These are phyloP conservation scores for Adansonia digitata DNA, from an alignment of 345 rosid species.

Conservation along the genomic window DNA sequence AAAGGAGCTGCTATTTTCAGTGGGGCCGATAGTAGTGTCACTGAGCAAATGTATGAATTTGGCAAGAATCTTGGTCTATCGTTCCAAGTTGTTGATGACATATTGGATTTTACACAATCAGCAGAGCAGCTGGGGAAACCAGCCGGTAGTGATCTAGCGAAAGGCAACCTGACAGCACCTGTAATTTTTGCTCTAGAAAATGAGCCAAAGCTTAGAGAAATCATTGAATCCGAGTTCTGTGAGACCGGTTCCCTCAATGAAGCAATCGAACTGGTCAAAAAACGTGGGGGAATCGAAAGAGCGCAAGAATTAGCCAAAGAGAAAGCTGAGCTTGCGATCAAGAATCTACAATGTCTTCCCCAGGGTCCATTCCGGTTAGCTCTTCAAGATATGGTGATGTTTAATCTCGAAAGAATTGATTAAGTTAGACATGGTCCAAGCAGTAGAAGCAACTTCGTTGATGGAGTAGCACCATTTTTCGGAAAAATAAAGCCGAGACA, in stretches of 20 bases:
- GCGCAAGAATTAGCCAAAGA: constrained; percentile 72
- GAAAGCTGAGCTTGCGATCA: constrained; percentile 75
- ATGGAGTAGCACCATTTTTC: no score
- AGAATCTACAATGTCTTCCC: constrained; percentile 67
- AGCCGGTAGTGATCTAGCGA: constrained; percentile 73
- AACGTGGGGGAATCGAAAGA: constrained; percentile 64
- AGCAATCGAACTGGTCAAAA: constrained; percentile 62
- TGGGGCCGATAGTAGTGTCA: constrained; percentile 42
- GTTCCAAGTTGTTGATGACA: constrained; percentile 88
- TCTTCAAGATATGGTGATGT: constrained; percentile 79
- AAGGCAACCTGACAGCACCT: constrained; percentile 91
- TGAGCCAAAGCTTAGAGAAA: constrained; percentile 72
- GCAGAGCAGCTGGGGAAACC: constrained; percentile 95
- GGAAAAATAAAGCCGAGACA: not conserved
- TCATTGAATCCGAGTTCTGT: constrained; percentile 84
- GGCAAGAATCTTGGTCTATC: constrained; percentile 94
- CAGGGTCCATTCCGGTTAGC: constrained; percentile 48
- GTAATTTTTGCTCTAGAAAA: constrained; percentile 77
- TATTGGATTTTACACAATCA: constrained; percentile 88
- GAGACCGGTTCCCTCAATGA: constrained; percentile 78
- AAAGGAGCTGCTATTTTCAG: constrained; percentile 92
- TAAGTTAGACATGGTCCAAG: no score
- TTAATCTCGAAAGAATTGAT: constrained; percentile 85
- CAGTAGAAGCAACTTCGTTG: no score
- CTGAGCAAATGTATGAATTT: constrained; percentile 66